Percentiles rank a stretch among this genome's conserved stretches.
phyloP scores from a whole-genome alignment of 306 rosid species.

The Acacia crassicarpa region DNA sequence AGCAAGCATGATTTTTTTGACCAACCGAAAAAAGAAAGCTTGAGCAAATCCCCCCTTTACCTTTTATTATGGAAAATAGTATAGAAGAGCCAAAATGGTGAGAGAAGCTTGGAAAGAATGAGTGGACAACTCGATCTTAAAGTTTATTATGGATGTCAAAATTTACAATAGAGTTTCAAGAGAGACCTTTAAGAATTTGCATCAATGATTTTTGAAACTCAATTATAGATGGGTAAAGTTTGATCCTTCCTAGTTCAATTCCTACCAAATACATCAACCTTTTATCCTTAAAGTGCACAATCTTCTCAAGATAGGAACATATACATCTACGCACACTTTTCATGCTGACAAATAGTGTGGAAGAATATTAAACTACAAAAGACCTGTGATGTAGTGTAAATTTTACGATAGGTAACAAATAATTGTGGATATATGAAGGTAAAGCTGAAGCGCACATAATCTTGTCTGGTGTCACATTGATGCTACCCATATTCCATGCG shows the following conservation, averaged over 20 bases:
- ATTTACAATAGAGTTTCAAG: background rate
- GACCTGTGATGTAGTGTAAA: background rate
- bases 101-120: background rate
- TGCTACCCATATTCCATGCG: constrained; percentile 14
- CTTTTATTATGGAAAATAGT: background rate
- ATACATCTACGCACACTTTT: background rate
- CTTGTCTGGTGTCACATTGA: constrained; percentile 54
- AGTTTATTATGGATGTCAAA: background rate
- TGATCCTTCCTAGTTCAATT: background rate
- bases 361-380: background rate
- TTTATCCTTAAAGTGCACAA: background rate
- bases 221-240: background rate
- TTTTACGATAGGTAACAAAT: background rate
- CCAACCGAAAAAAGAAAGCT: background rate
- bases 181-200: background rate
- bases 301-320: background rate
- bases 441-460: constrained; percentile 41
- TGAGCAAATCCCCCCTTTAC: constrained; percentile 34
- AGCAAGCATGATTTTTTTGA: background rate
- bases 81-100: background rate
- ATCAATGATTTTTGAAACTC: background rate
- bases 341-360: constrained; percentile 26
- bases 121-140: background rate
- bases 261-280: background rate
- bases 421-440: constrained; percentile 30